Conservation (phyloP, 1,284 basidiomycete species). For the Tylopilus sp. region DNA sequence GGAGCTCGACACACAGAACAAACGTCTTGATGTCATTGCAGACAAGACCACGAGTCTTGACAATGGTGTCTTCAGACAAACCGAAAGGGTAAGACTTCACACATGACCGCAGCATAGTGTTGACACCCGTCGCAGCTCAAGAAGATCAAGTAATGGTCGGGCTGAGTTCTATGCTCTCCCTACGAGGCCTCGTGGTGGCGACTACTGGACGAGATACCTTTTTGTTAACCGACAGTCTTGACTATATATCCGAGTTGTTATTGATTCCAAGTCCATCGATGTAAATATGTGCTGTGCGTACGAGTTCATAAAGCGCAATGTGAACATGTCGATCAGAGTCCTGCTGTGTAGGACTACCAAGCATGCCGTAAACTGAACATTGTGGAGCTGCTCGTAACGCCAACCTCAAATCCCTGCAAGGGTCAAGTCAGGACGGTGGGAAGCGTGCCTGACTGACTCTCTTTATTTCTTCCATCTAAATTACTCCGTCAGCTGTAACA, state of each 20-base stretch:
- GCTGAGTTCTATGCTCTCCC: not conserved
- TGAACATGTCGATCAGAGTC: not conserved
- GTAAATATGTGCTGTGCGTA: not conserved
- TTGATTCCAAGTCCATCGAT: not conserved
- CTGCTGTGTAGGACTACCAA: too few relatives aligned
- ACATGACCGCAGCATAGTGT: conserved; percentile 17
- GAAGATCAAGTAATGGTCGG: conserved; percentile 55
- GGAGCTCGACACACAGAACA: conserved; percentile 78
- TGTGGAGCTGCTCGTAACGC: not conserved
- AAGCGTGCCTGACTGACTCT: too few relatives aligned
- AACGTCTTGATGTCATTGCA: conserved; percentile 65
- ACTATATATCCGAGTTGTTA: not conserved
- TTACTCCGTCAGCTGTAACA: conserved; percentile 16
- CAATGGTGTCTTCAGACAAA: conserved; percentile 63
- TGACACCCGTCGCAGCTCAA: conserved; percentile 53
- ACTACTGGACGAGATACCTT: conserved; percentile 24
- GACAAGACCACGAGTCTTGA: conserved; percentile 70
- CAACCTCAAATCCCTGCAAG: too few relatives aligned
- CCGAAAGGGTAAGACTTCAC: conserved; percentile 55
- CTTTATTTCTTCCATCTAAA: not conserved
- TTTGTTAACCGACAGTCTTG: not conserved
- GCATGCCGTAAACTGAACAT: not conserved
- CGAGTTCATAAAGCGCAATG: not conserved
- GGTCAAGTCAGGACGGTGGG: too few relatives aligned
- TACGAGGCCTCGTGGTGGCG: not conserved